These are phyloP conservation scores for Quercus rubra DNA, from an alignment of 306 rosid genomes.

Conservation along the genomic window DNA sequence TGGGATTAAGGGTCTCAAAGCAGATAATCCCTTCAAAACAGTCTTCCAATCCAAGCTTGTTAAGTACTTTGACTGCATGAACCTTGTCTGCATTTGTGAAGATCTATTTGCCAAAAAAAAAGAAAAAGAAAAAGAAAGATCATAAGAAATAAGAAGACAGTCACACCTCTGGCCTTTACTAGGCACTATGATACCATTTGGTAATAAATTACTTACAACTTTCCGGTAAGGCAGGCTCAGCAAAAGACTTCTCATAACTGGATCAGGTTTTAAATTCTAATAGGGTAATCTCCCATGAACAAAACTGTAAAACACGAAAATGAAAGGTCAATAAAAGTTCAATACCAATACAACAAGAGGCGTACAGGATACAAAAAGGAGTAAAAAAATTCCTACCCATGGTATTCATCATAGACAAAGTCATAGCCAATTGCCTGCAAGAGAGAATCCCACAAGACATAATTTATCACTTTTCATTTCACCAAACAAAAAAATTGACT, in stretches of 20 bases:
- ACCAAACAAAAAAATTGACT: not conserved
- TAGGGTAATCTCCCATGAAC: conserved; percentile 96
- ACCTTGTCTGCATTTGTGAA: conserved; percentile 90
- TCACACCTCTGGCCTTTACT: not conserved
- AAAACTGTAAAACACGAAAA: conserved; percentile 38
- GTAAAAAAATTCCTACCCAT: conserved; percentile 40
- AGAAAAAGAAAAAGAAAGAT: not conserved
- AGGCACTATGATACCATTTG: not conserved
- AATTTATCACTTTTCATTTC: not conserved
- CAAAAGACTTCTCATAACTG: conserved; percentile 69
- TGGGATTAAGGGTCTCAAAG: conserved; percentile 89
- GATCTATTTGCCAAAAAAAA: conserved; percentile 43
- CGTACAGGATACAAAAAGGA: not conserved
- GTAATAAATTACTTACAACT: conserved; percentile 50
- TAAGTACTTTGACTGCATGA: conserved; percentile 72
- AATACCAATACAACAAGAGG: not conserved
- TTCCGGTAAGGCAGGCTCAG: conserved; percentile 71
- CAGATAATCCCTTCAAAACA: conserved; percentile 92
- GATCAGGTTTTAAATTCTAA: conserved; percentile 82
- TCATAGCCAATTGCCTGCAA: conserved; percentile 90
- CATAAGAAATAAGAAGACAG: not conserved
- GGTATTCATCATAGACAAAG: conserved; percentile 92
- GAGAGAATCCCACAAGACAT: conserved; percentile 8
- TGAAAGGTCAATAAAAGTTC: not conserved
- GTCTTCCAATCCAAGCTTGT: conserved; percentile 85